A percentile compares a stretch with the other conserved stretches of the same genome.
phyloP scores from a whole-genome alignment of 106 monocot genomes.

The Xerophyta viscosa region DNA sequence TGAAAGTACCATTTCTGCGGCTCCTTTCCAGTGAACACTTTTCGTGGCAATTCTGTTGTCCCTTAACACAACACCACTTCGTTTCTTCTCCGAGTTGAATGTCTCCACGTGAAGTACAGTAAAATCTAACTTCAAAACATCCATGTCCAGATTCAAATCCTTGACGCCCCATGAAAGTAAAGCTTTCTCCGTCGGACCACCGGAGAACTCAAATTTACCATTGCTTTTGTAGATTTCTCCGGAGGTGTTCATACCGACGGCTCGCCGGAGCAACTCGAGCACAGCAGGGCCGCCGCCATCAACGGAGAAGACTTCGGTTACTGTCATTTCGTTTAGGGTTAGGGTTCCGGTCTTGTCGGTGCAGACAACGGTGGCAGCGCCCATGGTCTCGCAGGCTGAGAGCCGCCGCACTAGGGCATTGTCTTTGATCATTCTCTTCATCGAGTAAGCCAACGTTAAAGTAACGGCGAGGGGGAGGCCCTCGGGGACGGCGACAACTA shows the following conservation, averaged over 20 bases:
- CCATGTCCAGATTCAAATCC: not conserved
- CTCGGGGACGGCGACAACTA: conserved; percentile 74
- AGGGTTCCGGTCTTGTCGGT: conserved; percentile 97
- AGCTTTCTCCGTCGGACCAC: conserved; percentile 1
- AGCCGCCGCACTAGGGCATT: conserved; percentile 92
- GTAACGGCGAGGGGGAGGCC: conserved; percentile 87
- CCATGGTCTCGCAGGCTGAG: conserved; percentile 99
- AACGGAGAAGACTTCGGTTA: not conserved
- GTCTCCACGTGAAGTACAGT: not conserved
- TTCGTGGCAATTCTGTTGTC: not conserved
- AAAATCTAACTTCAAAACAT: not conserved
- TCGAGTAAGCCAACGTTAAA: conserved; percentile 91
- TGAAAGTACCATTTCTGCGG: not conserved
- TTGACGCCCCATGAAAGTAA: conserved; percentile 1
- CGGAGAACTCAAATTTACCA: not conserved
- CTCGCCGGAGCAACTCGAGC: not conserved
- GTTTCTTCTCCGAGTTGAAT: conserved; percentile 1
- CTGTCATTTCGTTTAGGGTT: conserved; percentile 69
- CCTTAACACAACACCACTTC: not conserved
- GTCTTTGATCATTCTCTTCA: conserved; percentile 95
- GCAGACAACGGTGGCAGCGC: conserved; percentile 94
- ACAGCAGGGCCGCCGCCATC: not conserved
- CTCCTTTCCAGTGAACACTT: not conserved
- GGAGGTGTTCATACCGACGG: not conserved
- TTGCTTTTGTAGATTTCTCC: not conserved